A percentile compares a stretch with the other conserved stretches of the same genome.
These are phyloP conservation scores for Pelargonium myrrhifolium DNA, from an alignment of 441 rosid genomes.

Conservation along the genomic window DNA sequence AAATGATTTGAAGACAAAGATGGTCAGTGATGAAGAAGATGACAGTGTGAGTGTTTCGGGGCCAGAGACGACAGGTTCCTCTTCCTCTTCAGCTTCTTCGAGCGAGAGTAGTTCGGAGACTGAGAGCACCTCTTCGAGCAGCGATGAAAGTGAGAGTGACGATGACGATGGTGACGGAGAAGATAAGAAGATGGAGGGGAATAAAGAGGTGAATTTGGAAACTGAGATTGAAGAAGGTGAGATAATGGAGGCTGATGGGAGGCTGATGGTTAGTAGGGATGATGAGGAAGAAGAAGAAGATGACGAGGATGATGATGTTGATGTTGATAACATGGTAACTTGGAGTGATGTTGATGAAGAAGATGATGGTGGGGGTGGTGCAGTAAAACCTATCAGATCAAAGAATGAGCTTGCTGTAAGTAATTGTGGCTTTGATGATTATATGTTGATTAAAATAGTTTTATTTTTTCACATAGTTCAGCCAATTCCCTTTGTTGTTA, in stretches of 20 bases:
- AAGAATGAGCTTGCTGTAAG: slow-evolving; percentile 78
- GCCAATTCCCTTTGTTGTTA: not conserved
- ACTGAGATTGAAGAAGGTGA: slow-evolving; percentile 87
- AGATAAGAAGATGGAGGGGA: slow-evolving; percentile 18
- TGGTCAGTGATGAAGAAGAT: slow-evolving; percentile 15
- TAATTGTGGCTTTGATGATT: slow-evolving; percentile 2
- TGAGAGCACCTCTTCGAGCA: slow-evolving; percentile 13
- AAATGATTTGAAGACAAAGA: slow-evolving; percentile 10
- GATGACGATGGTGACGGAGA: slow-evolving; percentile 23
- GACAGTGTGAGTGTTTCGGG: slow-evolving; percentile 29
- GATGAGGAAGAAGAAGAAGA: slow-evolving; percentile 1
- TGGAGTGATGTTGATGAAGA: slow-evolving; percentile 24
- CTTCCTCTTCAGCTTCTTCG: slow-evolving; percentile 30
- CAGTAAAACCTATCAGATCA: slow-evolving; percentile 58
- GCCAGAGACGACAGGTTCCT: slow-evolving; percentile 28
- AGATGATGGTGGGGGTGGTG: slow-evolving; percentile 29
- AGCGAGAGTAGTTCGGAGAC: slow-evolving; percentile 16
- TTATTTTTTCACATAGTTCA: not conserved
- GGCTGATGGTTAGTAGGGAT: slow-evolving; percentile 21
- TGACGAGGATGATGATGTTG: slow-evolving; percentile 10
- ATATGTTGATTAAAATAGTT: not conserved
- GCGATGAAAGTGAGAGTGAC: slow-evolving; percentile 9
- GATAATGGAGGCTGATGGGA: slow-evolving; percentile 40
- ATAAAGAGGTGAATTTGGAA: slow-evolving; percentile 21
- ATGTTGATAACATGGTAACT: slow-evolving; percentile 7